A percentile compares a stretch with the other conserved stretches of the same genome.
Evolutionary conservation across 441 rosid species (phyloP).

Genomic region (Rhodomyrtus psidioides): DNA sequence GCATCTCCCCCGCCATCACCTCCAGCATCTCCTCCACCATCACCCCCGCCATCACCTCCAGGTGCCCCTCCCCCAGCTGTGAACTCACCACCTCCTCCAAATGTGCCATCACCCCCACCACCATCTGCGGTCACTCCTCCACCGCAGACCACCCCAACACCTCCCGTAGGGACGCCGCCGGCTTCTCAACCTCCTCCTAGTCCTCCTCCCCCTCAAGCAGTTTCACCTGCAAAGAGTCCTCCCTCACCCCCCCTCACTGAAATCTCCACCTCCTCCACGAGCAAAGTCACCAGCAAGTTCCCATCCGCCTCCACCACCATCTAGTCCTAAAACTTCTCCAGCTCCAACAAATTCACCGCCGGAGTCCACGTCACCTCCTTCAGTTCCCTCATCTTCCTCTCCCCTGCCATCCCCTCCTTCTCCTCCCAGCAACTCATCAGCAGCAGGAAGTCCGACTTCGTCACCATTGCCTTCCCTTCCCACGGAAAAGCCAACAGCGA

Average conservation of each 20-base stretch:
- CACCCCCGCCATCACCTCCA: slow-evolving; percentile 28
- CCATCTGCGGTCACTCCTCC: slow-evolving; percentile 28
- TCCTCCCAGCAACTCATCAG: slow-evolving; percentile 36
- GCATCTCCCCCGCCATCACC: not conserved
- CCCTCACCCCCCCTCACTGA: slow-evolving; percentile 1
- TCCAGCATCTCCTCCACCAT: not conserved
- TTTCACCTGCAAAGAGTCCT: not conserved
- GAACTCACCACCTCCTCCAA: slow-evolving; percentile 29
- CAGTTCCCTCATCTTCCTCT: slow-evolving; percentile 24
- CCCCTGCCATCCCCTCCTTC: slow-evolving; percentile 38
- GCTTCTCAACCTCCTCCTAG: slow-evolving; percentile 1
- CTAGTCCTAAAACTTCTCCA: slow-evolving; percentile 20
- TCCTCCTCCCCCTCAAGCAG: not conserved
- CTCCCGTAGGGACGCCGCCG: slow-evolving; percentile 36
- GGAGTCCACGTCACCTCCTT: slow-evolving; percentile 27
- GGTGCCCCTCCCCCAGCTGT: slow-evolving; percentile 27
- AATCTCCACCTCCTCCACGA: slow-evolving; percentile 6
- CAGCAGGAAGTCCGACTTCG: slow-evolving; percentile 19
- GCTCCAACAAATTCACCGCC: slow-evolving; percentile 7
- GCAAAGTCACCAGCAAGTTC: not conserved
- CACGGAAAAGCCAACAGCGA: slow-evolving; percentile 8
- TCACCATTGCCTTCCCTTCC: slow-evolving; percentile 48
- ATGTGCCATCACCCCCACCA: slow-evolving; percentile 36
- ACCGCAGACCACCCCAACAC: slow-evolving; percentile 27
- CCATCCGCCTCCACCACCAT: not conserved